These are phyloP conservation scores for Neurospora sp. DNA, from an alignment of 2,329 filamentous ascomycete genomes.

Conservation along the genomic window DNA sequence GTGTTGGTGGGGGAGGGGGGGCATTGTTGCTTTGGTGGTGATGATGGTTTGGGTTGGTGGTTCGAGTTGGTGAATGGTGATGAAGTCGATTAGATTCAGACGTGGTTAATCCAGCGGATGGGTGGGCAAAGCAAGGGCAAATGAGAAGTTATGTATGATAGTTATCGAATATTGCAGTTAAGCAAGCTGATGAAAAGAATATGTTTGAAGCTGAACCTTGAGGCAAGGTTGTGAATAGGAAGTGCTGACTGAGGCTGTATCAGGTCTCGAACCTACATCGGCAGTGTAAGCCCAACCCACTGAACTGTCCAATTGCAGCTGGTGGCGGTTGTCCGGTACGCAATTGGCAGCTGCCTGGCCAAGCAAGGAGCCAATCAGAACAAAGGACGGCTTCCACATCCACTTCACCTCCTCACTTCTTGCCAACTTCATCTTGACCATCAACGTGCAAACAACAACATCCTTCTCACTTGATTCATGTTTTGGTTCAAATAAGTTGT, in stretches of 20 bases:
- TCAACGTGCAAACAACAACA: not conserved
- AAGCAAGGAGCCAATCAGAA: not conserved
- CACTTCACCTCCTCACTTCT: not conserved
- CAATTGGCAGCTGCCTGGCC: not conserved
- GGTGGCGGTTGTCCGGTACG: not conserved
- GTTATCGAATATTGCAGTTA: not conserved
- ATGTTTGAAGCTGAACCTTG: not conserved
- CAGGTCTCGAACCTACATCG: not conserved
- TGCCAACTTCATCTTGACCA: not conserved
- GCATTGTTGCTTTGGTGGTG: slow-evolving; percentile 12
- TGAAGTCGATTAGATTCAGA: not conserved
- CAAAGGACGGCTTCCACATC: not conserved
- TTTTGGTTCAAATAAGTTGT: not conserved
- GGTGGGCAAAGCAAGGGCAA: not conserved
- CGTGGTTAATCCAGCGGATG: not conserved
- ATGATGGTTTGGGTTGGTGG: not conserved
- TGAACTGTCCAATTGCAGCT: not conserved
- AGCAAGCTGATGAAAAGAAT: not conserved
- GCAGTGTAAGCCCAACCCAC: not conserved
- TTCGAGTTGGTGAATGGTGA: not conserved
- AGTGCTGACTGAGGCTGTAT: not conserved
- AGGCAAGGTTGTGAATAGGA: not conserved
- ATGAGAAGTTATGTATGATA: not conserved
- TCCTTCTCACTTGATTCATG: not conserved
- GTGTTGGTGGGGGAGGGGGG: slow-evolving; percentile 19